Evolutionary conservation across 75 land plant genomes (phyloP).

Genomic region (Larix kaempferi): DNA sequence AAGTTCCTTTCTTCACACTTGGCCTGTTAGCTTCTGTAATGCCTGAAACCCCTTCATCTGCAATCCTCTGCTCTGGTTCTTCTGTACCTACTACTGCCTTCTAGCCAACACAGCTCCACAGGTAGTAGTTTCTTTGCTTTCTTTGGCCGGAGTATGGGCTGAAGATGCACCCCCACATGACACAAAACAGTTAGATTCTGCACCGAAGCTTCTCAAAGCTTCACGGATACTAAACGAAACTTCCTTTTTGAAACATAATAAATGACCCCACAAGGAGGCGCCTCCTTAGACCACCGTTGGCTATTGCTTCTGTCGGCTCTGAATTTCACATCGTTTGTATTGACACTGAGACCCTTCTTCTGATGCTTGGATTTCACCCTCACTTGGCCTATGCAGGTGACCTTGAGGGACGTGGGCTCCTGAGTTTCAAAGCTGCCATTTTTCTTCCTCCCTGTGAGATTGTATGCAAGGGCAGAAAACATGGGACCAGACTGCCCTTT

Average conservation of each 20-base stretch:
- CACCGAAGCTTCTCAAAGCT: slow-evolving; percentile 47
- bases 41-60: slow-evolving; percentile 9
- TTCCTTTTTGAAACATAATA: slow-evolving; percentile 16
- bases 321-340: slow-evolving; percentile 16
- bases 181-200: slow-evolving; percentile 65
- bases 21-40: not conserved
- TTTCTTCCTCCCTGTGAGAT: slow-evolving; percentile 29
- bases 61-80: slow-evolving; percentile 12
- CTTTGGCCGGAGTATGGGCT: slow-evolving; percentile 4
- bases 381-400: slow-evolving; percentile 94
- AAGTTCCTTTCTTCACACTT: not conserved
- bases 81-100: slow-evolving; percentile 18
- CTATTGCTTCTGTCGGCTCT: slow-evolving; percentile 15
- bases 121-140: slow-evolving; percentile 7
- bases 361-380: slow-evolving; percentile 61
- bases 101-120: slow-evolving; percentile 56
- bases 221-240: slow-evolving; percentile 56
- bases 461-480: slow-evolving; percentile 25
- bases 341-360: slow-evolving; percentile 19
- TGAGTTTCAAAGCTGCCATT: slow-evolving; percentile 51
- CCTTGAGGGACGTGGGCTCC: slow-evolving; percentile 87
- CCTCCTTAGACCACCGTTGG: slow-evolving; percentile 20
- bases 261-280: slow-evolving; percentile 33
- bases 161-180: slow-evolving; percentile 41
- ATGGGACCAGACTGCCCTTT: slow-evolving; percentile 60